Conservation (phyloP, 495 filamentous ascomycete species). For the Neurospora sp. region DNA sequence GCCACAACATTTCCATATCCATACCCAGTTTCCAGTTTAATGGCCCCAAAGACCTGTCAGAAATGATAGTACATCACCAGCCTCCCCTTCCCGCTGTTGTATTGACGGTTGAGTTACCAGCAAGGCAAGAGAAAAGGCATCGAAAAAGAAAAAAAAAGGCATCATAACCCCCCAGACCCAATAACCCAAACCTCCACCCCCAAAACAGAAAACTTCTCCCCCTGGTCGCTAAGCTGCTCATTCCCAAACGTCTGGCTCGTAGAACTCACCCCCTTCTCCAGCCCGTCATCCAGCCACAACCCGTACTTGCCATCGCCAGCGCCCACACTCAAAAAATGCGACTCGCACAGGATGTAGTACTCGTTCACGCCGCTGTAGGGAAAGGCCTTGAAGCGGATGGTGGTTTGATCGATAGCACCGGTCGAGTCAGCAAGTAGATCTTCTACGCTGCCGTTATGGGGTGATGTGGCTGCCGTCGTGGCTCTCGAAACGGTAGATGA, state of each 20-base stretch:
- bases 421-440: not conserved
- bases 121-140: too few species aligned
- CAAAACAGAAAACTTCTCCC: conserved; percentile 82
- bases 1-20: not conserved
- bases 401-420: conserved; percentile 16
- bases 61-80: not conserved
- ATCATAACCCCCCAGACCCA: conserved; percentile 17
- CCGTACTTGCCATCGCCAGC: conserved; percentile 87
- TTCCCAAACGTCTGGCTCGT: conserved; percentile 88
- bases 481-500: conserved; percentile 1
- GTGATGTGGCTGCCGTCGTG: not conserved
- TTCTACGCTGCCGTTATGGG: not conserved
- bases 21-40: not conserved
- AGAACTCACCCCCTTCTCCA: conserved; percentile 76
- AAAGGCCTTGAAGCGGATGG: conserved; percentile 91
- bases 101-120: too few species aligned
- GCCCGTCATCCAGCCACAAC: conserved; percentile 81
- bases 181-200: conserved; percentile 92
- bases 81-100: not conserved
- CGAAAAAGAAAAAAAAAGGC: too few species aligned
- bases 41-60: not conserved
- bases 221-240: conserved; percentile 88
- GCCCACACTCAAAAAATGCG: conserved; percentile 72
- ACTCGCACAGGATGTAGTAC: conserved; percentile 89
- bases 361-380: conserved; percentile 94